Percentiles rank a stretch among this genome's conserved stretches.
Conservation (phyloP, 2,329 filamentous ascomycete species). For the Cyclaneusma minus region DNA sequence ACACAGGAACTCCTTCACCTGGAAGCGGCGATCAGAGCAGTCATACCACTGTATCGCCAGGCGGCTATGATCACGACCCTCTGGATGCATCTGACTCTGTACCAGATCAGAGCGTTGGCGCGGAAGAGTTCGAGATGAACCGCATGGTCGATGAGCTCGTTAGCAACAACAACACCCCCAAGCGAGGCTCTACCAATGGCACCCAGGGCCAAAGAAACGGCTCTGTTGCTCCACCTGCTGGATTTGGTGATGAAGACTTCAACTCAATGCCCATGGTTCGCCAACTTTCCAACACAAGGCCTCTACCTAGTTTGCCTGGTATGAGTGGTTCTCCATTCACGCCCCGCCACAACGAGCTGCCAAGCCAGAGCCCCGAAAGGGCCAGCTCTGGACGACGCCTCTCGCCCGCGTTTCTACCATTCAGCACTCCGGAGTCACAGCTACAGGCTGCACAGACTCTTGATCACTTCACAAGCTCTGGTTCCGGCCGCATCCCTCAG, state of each 20-base stretch:
- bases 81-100: conserved; percentile 29
- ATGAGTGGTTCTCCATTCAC: conserved; percentile 29
- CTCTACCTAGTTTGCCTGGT: conserved; percentile 22
- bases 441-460: conserved; percentile 10
- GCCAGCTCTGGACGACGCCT: conserved; percentile 15
- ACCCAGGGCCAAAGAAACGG: conserved; percentile 1
- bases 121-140: conserved; percentile 26
- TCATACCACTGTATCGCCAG: too few relatives aligned
- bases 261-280: conserved; percentile 19
- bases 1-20: too few relatives aligned
- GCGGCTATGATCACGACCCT: conserved; percentile 18
- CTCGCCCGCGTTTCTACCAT: conserved; percentile 19
- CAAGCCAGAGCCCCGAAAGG: conserved; percentile 21
- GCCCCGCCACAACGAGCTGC: conserved; percentile 23
- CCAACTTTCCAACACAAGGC: conserved; percentile 15
- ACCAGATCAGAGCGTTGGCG: conserved; percentile 16
- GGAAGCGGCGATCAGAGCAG: too few relatives aligned
- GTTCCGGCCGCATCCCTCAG: neutral
- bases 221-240: conserved; percentile 19
- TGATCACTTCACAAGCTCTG: conserved; percentile 12
- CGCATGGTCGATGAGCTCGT: conserved; percentile 43
- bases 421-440: conserved; percentile 10
- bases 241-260: too few relatives aligned
- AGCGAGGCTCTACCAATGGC: conserved; percentile 5
- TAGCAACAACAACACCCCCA: conserved; percentile 7